Evolutionary conservation across 371 early-diverging fungal genomes (phyloP).

Genomic region (Catenaria anguillulae): DNA sequence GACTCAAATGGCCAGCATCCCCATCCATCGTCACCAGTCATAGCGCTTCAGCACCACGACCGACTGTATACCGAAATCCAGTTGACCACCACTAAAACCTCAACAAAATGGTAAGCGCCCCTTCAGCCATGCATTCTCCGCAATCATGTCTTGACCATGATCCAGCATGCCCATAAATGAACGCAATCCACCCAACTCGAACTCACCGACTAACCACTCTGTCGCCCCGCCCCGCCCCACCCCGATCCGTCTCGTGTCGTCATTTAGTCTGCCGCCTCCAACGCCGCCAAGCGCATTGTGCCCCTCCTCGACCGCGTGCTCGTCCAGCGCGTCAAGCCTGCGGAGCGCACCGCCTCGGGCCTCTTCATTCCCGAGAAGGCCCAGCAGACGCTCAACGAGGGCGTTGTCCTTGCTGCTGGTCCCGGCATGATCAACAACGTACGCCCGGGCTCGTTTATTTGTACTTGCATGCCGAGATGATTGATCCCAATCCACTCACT

Average conservation of each 20-base stretch:
- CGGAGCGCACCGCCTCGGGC: slow-evolving; percentile 90
- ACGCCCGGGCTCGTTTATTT: slow-evolving; percentile 26
- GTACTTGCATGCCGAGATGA: neutral
- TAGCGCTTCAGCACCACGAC: too few species aligned
- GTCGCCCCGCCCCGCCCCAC: slow-evolving; percentile 84
- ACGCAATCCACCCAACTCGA: too few species aligned
- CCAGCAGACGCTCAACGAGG: slow-evolving; percentile 89
- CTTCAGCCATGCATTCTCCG: too few species aligned
- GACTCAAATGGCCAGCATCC: too few species aligned
- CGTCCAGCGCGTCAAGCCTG: slow-evolving; percentile 88
- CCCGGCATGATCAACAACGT: slow-evolving; percentile 57
- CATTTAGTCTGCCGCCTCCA: slow-evolving; percentile 14
- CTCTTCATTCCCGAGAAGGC: slow-evolving; percentile 94
- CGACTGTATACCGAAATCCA: too few species aligned
- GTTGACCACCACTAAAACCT: too few species aligned
- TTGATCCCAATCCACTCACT: slow-evolving; percentile 1
- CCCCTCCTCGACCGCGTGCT: slow-evolving; percentile 96
- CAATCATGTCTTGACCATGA: too few species aligned
- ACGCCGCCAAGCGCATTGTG: slow-evolving; percentile 46
- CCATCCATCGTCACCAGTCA: too few species aligned
- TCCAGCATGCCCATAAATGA: too few species aligned
- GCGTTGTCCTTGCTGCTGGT: slow-evolving; percentile 81
- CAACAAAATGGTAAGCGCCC: too few species aligned
- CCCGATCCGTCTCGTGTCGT: slow-evolving; percentile 34
- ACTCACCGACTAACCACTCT: slow-evolving; percentile 22